A percentile compares a stretch with the other conserved stretches of the same genome.
Conservation (phyloP, 805 yeast species). For the Ogataea polymorpha region DNA sequence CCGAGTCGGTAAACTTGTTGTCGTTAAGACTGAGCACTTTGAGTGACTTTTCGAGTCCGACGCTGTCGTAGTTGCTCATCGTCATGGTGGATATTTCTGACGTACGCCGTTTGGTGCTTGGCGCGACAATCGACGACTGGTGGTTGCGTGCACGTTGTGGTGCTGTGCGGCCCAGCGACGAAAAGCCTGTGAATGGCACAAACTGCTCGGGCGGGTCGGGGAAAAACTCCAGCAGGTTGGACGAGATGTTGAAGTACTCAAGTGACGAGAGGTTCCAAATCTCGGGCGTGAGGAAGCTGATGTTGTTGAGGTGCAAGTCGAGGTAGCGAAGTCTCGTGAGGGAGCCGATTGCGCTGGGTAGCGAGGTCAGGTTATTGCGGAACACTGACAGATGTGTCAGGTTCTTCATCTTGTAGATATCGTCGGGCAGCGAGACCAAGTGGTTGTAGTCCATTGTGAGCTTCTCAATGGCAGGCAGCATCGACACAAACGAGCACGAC, state of each 20-base stretch:
- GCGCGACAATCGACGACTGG: background rate
- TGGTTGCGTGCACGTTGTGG: constrained; percentile 2
- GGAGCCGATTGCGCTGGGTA: constrained; percentile 66
- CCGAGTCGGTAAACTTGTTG: constrained; percentile 76
- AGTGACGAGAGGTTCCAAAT: constrained; percentile 62
- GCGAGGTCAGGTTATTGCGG: constrained; percentile 66
- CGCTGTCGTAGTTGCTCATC: constrained; percentile 1
- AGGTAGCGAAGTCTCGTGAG: constrained; percentile 58
- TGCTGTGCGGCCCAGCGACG: constrained; percentile 7
- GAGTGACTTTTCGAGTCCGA: constrained; percentile 34
- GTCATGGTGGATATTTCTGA: constrained; percentile 13
- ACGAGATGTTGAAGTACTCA: constrained; percentile 63
- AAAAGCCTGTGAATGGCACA: constrained; percentile 8
- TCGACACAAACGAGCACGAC: constrained; percentile 62
- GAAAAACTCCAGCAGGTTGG: constrained; percentile 61
- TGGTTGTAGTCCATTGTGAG: constrained; percentile 79
- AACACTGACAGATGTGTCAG: constrained; percentile 67
- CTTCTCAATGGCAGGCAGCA: constrained; percentile 65
- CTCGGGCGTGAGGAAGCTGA: constrained; percentile 63
- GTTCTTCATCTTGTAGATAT: constrained; percentile 55
- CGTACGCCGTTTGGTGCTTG: constrained; percentile 11
- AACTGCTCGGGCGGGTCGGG: constrained; percentile 48
- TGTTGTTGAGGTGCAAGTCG: constrained; percentile 82
- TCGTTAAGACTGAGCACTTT: constrained; percentile 68
- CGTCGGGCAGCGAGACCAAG: constrained; percentile 69